Conservation (phyloP, 2,329 filamentous ascomycete species). For the Phialocephala subalpina region DNA sequence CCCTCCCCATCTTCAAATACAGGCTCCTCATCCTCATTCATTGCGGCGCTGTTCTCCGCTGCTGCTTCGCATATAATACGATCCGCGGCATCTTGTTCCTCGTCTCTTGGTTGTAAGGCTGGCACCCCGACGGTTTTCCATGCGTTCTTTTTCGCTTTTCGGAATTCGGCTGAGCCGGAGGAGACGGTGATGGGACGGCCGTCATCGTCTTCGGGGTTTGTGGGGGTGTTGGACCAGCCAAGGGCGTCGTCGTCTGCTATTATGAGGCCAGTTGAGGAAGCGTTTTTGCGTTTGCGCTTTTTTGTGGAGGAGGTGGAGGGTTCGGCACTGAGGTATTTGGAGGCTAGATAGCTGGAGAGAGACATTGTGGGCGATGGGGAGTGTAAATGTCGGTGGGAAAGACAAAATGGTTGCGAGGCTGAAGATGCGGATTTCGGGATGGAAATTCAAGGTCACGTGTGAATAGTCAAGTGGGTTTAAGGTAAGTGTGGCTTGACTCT, state of each 20-base stretch:
- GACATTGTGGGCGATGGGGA: constrained; percentile 53
- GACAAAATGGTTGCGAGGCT: background rate
- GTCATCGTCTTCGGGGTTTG: constrained; percentile 60
- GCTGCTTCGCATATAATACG: constrained; percentile 78
- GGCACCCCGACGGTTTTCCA: constrained; percentile 75
- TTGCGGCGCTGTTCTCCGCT: constrained; percentile 66
- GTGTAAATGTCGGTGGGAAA: background rate
- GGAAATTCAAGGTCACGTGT: background rate
- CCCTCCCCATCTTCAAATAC: constrained; percentile 56
- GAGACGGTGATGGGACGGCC: constrained; percentile 57
- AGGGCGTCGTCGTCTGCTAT: constrained; percentile 70
- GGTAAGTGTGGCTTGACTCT: too few species aligned
- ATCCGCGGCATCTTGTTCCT: constrained; percentile 73
- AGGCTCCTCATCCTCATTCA: constrained; percentile 58
- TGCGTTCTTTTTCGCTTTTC: constrained; percentile 77
- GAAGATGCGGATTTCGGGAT: background rate
- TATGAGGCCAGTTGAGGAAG: constrained; percentile 59
- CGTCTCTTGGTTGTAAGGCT: constrained; percentile 45
- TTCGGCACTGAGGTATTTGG: constrained; percentile 85
- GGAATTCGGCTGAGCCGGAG: constrained; percentile 65
- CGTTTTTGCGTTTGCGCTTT: constrained; percentile 69
- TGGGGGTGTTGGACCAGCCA: constrained; percentile 48
- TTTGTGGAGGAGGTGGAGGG: constrained; percentile 62
- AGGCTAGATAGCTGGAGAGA: constrained; percentile 87
- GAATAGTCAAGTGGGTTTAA: background rate